A percentile compares a stretch with the other conserved stretches of the same genome.
phyloP scores from a whole-genome alignment of 805 yeast genomes.

The Candida yuanshanica region DNA sequence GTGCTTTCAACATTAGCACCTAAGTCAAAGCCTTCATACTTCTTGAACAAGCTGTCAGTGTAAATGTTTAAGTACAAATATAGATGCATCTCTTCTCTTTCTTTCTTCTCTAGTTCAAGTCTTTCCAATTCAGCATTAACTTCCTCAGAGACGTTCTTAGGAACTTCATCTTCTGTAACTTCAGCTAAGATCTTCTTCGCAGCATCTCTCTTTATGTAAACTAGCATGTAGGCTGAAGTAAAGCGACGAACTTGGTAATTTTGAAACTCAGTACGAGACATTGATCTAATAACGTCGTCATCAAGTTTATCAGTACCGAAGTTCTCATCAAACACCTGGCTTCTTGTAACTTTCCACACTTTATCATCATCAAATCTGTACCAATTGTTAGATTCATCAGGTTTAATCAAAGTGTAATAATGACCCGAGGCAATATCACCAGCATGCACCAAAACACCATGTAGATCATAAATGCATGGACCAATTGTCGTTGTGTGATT shows the following conservation, averaged over 20 bases:
- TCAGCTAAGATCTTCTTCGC: conserved; percentile 54
- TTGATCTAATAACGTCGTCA: conserved; percentile 39
- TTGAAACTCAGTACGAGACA: conserved; percentile 57
- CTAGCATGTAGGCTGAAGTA: conserved; percentile 96
- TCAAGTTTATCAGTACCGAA: conserved; percentile 72
- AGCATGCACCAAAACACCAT: conserved; percentile 92
- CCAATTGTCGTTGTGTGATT: conserved; percentile 33
- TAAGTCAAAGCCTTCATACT: conserved; percentile 69
- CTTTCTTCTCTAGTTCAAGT: conserved; percentile 46
- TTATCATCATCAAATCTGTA: conserved; percentile 91
- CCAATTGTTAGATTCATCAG: conserved; percentile 68
- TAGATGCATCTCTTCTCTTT: conserved; percentile 66
- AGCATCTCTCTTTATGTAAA: conserved; percentile 68
- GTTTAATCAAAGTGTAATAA: conserved; percentile 90
- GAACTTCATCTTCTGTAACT: conserved; percentile 50
- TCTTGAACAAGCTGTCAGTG: conserved; percentile 45
- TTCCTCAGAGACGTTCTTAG: conserved; percentile 61
- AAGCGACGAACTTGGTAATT: conserved; percentile 68
- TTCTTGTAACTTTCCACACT: conserved; percentile 79
- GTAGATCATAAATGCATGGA: conserved; percentile 75
- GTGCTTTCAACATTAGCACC: conserved; percentile 53
- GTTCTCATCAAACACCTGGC: conserved; percentile 87
- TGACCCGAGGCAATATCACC: conserved; percentile 97
- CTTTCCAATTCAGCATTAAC: conserved; percentile 60
- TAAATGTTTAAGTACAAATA: conserved; percentile 55